These are phyloP conservation scores for Peniophora sp. DNA, from an alignment of 1,284 basidiomycete genomes.

Conservation along the genomic window DNA sequence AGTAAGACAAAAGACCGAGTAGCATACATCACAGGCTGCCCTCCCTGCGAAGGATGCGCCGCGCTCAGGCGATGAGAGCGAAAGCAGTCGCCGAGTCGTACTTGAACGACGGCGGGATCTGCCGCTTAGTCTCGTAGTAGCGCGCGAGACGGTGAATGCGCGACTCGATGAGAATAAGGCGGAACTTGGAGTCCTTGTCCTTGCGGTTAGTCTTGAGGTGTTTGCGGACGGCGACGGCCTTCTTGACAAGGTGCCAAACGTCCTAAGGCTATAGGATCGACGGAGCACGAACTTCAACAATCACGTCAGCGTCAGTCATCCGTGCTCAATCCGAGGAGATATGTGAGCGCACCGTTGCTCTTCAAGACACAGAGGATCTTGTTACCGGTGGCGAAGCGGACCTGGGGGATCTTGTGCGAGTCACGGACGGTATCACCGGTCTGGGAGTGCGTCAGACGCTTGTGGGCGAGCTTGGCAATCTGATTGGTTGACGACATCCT, in stretches of 20 bases:
- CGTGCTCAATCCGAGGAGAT: neutral
- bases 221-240: conserved; percentile 98
- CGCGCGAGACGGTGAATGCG: conserved; percentile 93
- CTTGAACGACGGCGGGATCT: conserved; percentile 97
- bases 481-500: conserved; percentile 85
- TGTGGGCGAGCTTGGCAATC: conserved; percentile 95
- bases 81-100: conserved; percentile 92
- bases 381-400: conserved; percentile 98
- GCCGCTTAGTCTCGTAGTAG: conserved; percentile 98
- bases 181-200: conserved; percentile 98
- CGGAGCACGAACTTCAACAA: conserved; percentile 78
- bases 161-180: conserved; percentile 96
- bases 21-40: neutral
- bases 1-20: neutral
- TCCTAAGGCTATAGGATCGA: conserved; percentile 99
- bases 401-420: conserved; percentile 95
- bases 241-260: conserved; percentile 99
- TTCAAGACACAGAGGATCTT: conserved; percentile 99
- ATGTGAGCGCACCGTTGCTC: conserved; percentile 66
- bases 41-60: neutral
- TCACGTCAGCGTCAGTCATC: too few species aligned
- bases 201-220: conserved; percentile 98
- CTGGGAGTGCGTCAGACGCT: conserved; percentile 96
- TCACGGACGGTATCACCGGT: conserved; percentile 98
- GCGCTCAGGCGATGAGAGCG: conserved; percentile 67